A percentile compares a stretch with the other conserved stretches of the same genome.
Evolutionary conservation across 129 eudicot species (phyloP).

Genomic region (Ambrosia artemisiifolia): DNA sequence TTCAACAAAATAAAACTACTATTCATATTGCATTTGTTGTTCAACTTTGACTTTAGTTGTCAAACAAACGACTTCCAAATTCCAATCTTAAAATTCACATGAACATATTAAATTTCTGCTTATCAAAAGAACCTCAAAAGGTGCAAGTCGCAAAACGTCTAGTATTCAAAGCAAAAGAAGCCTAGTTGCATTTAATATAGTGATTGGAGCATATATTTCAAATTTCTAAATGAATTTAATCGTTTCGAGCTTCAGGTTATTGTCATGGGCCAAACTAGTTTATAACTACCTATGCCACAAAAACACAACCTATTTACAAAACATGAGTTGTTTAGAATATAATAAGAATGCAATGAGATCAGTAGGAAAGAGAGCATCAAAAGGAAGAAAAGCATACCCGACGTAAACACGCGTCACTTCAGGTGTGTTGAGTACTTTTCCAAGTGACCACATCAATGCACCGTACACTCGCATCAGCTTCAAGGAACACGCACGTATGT

Average conservation of each 20-base stretch:
- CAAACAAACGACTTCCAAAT: neutral
- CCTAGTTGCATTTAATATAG: too few species aligned
- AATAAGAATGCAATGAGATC: neutral
- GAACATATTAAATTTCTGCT: too few species aligned
- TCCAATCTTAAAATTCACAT: too few species aligned
- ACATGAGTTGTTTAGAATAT: too few species aligned
- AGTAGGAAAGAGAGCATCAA: neutral
- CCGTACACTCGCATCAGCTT: slow-evolving; percentile 97
- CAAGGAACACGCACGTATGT: slow-evolving; percentile 4
- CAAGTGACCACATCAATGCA: slow-evolving; percentile 99
- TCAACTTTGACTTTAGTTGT: neutral
- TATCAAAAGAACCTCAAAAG: too few species aligned
- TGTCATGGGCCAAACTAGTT: too few species aligned
- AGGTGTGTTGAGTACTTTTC: slow-evolving; percentile 90
- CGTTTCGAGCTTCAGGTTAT: too few species aligned
- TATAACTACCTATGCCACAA: too few species aligned
- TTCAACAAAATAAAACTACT: neutral
- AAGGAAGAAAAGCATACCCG: slow-evolving; percentile 52
- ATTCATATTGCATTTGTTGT: neutral
- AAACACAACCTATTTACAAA: too few species aligned
- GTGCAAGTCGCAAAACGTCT: neutral
- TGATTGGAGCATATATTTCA: too few species aligned
- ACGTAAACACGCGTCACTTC: slow-evolving; percentile 92
- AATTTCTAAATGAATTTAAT: too few species aligned
- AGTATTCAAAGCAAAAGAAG: too few species aligned